Evolutionary conservation across 306 rosid genomes (phyloP).

Genomic region (Inga oerstediana): DNA sequence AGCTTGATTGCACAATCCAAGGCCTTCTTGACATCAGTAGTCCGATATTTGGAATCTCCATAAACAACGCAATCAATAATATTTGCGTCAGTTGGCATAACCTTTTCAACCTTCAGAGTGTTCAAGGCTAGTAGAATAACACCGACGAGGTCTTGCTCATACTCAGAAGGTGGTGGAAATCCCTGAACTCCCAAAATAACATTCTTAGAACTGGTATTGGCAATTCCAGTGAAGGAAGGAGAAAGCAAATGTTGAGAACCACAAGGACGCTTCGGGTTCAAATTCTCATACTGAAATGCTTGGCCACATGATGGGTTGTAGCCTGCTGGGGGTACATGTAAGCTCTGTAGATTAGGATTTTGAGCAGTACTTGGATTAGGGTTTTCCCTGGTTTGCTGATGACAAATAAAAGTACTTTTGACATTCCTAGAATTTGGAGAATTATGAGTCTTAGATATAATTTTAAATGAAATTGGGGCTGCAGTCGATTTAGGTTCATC

Average conservation of each 20-base stretch:
- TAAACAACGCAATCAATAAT: conserved; percentile 65
- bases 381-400: conserved; percentile 43
- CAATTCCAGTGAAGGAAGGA: conserved; percentile 30
- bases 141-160: conserved; percentile 59
- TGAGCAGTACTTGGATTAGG: conserved; percentile 40
- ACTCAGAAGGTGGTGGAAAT: conserved; percentile 52
- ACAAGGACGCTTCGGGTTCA: conserved; percentile 44
- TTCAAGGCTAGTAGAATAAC: conserved; percentile 61
- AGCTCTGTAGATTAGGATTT: conserved; percentile 32
- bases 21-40: conserved; percentile 64
- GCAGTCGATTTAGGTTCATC: conserved; percentile 44
- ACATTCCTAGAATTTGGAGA: conserved; percentile 38
- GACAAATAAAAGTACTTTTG: conserved; percentile 37
- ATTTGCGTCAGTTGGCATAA: conserved; percentile 73
- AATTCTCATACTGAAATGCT: conserved; percentile 39
- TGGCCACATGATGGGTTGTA: conserved; percentile 38
- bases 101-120: conserved; percentile 62
- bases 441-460: conserved; percentile 42
- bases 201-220: conserved; percentile 40
- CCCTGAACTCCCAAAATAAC: conserved; percentile 51
- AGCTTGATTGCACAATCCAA: conserved; percentile 66
- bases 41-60: conserved; percentile 65
- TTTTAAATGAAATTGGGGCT: conserved; percentile 23
- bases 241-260: conserved; percentile 32
- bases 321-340: conserved; percentile 38